Conservation (phyloP, 2,329 filamentous ascomycete species). For the Podosphaera aphanis region DNA sequence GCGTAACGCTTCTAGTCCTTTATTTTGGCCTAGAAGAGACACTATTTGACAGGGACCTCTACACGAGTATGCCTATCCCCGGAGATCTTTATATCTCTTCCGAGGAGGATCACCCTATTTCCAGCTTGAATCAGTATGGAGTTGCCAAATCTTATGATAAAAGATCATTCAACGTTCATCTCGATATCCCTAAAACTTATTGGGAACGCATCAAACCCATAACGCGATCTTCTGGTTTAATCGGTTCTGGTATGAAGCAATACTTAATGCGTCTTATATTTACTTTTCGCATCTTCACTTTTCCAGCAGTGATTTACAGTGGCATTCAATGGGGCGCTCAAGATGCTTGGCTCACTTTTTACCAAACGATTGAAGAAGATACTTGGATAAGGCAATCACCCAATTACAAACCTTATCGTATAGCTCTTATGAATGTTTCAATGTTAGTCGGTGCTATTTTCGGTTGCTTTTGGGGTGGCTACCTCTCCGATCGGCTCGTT, state of each 20-base stretch:
- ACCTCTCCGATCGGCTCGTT: conserved; percentile 30
- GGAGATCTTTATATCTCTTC: not conserved
- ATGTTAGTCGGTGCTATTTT: conserved; percentile 29
- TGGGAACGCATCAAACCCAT: conserved; percentile 30
- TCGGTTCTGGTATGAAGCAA: conserved; percentile 28
- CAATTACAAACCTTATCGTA: conserved; percentile 28
- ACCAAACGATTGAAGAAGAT: conserved; percentile 32
- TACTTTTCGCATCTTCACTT: conserved; percentile 31
- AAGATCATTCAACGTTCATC: not conserved
- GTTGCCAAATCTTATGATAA: conserved; percentile 12
- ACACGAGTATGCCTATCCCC: not conserved
- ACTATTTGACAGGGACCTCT: conserved; percentile 17
- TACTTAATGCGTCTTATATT: conserved; percentile 29
- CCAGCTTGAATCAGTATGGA: not conserved
- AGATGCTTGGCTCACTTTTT: conserved; percentile 35
- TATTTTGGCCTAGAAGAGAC: conserved; percentile 31
- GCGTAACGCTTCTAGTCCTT: conserved; percentile 22
- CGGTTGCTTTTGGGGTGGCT: conserved; percentile 33
- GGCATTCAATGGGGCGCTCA: conserved; percentile 35
- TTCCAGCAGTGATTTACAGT: conserved; percentile 32
- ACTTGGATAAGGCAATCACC: conserved; percentile 29
- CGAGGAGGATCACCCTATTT: not conserved
- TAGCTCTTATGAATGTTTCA: conserved; percentile 34
- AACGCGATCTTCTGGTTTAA: conserved; percentile 29
- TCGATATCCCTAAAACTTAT: conserved; percentile 22